Evolutionary conservation across 73 alveolate species (phyloP), one percentile per base, ranked within the genome.

Genomic region (Uronychia setigera): DNA sequence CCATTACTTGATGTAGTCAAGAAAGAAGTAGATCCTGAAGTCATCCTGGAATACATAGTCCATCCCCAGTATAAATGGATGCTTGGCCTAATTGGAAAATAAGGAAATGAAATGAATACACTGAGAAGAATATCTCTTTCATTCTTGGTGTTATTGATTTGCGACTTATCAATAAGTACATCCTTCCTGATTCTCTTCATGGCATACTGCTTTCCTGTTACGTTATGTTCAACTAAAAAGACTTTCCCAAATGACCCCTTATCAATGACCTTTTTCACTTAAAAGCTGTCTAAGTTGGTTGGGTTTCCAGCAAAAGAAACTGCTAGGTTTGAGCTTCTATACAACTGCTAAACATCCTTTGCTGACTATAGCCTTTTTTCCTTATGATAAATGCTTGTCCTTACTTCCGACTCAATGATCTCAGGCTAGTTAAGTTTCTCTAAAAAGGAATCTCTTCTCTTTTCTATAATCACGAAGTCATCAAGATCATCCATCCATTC

Each of bases 201-300:
- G 28, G 99, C 99, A 80, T 94, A 95, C 77, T 83, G 59, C 79
- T 89, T 58, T 59, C 86, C 89, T 28, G 95, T 94, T 13, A 60
- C 35, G 76, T 46, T 76, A 75, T 93, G 34, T 32, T 82, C 80
- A 26, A 94, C 98, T 33, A 94, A 76, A 80, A 90, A 91, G 26
- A 94, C 98, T 59, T 94, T 94, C 26, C 98, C 98, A 59, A 94
- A 94, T 5, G 96, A 87, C 9, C 98, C 98, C 77, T 93, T 90
- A 74, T 94, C 98, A 33, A 94, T 79, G 28, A 94, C 98, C 86
- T 94, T 94, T 59, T 86, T 90, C 60, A 93, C 84, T 78, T 89
- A 32, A 83, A 94, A 94, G 60, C 93, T 93, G 32, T 77, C 90
- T 33, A 93, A 77, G 19, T 35, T 76, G 19, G 77, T 27, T 5